Evolutionary conservation across 345 rosid species (phyloP).

Genomic region (Noccaea caerulescens): DNA sequence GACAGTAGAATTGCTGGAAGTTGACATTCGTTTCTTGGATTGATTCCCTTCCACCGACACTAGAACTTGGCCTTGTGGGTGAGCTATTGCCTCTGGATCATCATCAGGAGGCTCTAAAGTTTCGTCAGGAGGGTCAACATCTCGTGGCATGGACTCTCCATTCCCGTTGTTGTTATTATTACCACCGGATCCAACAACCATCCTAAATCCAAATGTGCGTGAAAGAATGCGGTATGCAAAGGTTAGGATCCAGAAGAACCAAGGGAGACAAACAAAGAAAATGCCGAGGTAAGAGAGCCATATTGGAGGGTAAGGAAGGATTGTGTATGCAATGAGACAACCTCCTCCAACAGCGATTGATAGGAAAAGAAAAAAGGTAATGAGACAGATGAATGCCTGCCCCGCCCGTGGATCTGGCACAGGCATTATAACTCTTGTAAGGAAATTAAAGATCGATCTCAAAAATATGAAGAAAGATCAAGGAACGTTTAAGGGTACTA

Average conservation of each 20-base stretch:
- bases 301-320: conserved; percentile 52
- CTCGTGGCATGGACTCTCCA: conserved; percentile 10
- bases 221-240: conserved; percentile 66
- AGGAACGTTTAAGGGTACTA: conserved; percentile 24
- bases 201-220: conserved; percentile 61
- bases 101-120: conserved; percentile 25
- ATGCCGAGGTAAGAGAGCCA: conserved; percentile 71
- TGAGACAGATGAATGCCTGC: conserved; percentile 61
- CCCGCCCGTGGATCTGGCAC: conserved; percentile 69
- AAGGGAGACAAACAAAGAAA: conserved; percentile 70
- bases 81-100: conserved; percentile 32
- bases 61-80: conserved; percentile 36
- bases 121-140: conserved; percentile 31
- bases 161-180: background rate
- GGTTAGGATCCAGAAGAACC: conserved; percentile 76
- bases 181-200: conserved; percentile 46
- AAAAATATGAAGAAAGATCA: conserved; percentile 26
- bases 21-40: conserved; percentile 43
- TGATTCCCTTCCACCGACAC: conserved; percentile 39
- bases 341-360: conserved; percentile 61
- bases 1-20: conserved; percentile 41
- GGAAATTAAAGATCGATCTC: conserved; percentile 15
- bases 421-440: conserved; percentile 58
- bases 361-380: conserved; percentile 51
- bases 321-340: conserved; percentile 59